These are phyloP conservation scores for Penicillium italicum DNA, from an alignment of 2,329 filamentous ascomycete genomes.

Conservation along the genomic window DNA sequence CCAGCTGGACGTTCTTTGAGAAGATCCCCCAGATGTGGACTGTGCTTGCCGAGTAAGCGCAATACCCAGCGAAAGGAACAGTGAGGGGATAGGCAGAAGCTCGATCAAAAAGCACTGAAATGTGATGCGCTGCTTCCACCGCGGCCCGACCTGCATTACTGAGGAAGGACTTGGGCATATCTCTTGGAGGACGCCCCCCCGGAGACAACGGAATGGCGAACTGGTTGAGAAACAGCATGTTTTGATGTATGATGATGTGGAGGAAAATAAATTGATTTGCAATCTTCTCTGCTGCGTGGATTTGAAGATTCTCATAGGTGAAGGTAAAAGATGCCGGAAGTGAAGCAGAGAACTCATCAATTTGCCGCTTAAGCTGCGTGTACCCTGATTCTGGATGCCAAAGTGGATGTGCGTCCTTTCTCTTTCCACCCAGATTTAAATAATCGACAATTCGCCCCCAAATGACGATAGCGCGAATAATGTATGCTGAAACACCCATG, in stretches of 20 bases:
- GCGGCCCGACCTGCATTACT: constrained; percentile 71
- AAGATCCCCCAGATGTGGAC: constrained; percentile 94
- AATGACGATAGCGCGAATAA: constrained; percentile 76
- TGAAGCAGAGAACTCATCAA: constrained; percentile 64
- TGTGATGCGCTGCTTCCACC: constrained; percentile 77
- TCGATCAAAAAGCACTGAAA: constrained; percentile 79
- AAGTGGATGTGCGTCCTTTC: constrained; percentile 70
- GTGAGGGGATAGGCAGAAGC: constrained; percentile 75
- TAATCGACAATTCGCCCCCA: constrained; percentile 91
- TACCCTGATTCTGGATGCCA: constrained; percentile 82
- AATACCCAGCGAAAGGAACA: constrained; percentile 92
- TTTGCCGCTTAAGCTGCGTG: constrained; percentile 63
- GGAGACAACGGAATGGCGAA: constrained; percentile 72
- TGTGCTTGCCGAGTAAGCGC: constrained; percentile 86
- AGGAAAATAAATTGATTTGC: constrained; percentile 91
- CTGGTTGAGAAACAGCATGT: constrained; percentile 82
- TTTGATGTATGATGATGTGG: constrained; percentile 86
- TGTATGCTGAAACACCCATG: constrained; percentile 91
- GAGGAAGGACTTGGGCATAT: constrained; percentile 74
- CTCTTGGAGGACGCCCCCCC: constrained; percentile 60
- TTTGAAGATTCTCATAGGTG: constrained; percentile 74
- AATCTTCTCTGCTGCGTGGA: constrained; percentile 77
- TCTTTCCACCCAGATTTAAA: constrained; percentile 83
- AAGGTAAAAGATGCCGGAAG: constrained; percentile 73
- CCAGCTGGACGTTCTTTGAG: constrained; percentile 72